Conservation (phyloP, 257 asterid species). For the Scutellaria barbata region DNA sequence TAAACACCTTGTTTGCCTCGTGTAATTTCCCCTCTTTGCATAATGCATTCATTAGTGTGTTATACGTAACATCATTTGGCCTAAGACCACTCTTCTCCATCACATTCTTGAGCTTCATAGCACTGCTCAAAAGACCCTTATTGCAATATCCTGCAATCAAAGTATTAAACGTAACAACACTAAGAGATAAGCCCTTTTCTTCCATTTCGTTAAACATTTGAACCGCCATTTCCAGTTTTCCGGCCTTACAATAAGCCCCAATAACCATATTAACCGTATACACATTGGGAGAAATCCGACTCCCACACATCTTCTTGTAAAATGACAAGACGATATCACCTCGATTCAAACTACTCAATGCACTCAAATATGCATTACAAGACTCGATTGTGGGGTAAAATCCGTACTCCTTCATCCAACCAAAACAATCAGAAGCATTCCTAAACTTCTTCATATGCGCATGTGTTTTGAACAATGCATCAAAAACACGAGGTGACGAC, state of each 20-base stretch:
- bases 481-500: slow-evolving; percentile 83
- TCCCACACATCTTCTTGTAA: slow-evolving; percentile 72
- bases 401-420: slow-evolving; percentile 81
- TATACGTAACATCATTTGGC: slow-evolving; percentile 67
- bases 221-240: slow-evolving; percentile 68
- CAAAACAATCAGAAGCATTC: slow-evolving; percentile 68
- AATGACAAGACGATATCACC: slow-evolving; percentile 63
- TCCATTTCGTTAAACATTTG: slow-evolving; percentile 72
- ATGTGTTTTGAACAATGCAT: slow-evolving; percentile 72
- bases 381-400: slow-evolving; percentile 82
- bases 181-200: slow-evolving; percentile 57
- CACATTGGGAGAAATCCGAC: slow-evolving; percentile 69
- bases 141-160: slow-evolving; percentile 78
- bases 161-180: slow-evolving; percentile 66
- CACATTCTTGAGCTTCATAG: slow-evolving; percentile 63
- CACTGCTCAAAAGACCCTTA: slow-evolving; percentile 57
- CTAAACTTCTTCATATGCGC: slow-evolving; percentile 83
- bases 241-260: slow-evolving; percentile 64
- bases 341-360: slow-evolving; percentile 56
- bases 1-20: slow-evolving; percentile 70
- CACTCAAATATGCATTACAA: slow-evolving; percentile 81
- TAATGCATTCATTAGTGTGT: slow-evolving; percentile 65
- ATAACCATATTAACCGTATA: slow-evolving; percentile 77
- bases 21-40: slow-evolving; percentile 75
- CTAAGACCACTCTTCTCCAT: slow-evolving; percentile 70